Evolutionary conservation across 2,329 filamentous ascomycete species (phyloP).

Genomic region (Beauveria sp.): DNA sequence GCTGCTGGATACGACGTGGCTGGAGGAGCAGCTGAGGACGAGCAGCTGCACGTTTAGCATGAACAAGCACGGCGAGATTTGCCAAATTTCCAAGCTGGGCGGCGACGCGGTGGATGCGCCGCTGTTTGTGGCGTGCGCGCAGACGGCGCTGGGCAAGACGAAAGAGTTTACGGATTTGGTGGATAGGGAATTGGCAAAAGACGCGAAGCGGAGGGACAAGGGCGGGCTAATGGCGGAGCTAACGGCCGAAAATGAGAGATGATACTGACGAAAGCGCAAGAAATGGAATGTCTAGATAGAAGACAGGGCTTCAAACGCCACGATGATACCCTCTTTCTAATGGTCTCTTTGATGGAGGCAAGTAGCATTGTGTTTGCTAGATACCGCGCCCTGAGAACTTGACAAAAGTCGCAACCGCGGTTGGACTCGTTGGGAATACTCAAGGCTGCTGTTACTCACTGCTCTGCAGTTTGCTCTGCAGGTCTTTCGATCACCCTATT

Average conservation of each 20-base stretch:
- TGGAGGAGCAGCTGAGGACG: slow-evolving; percentile 70
- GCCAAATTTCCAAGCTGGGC: slow-evolving; percentile 84
- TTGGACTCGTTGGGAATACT: no score
- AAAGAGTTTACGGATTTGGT: slow-evolving; percentile 72
- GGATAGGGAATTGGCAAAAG: slow-evolving; percentile 65
- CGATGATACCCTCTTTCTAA: not conserved
- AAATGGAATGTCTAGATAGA: not conserved
- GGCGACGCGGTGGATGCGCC: slow-evolving; percentile 76
- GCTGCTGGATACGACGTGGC: slow-evolving; percentile 61
- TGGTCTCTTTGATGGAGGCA: not conserved
- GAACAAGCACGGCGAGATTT: slow-evolving; percentile 85
- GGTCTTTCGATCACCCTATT: no score
- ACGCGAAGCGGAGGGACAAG: slow-evolving; percentile 69
- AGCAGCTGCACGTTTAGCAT: slow-evolving; percentile 74
- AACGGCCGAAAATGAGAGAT: slow-evolving; percentile 75
- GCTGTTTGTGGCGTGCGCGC: slow-evolving; percentile 67
- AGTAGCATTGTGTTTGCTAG: no score
- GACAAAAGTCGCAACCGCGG: no score
- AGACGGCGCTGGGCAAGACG: slow-evolving; percentile 67
- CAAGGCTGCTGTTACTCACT: no score
- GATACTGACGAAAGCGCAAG: not conserved
- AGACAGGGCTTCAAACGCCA: not conserved
- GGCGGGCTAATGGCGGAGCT: slow-evolving; percentile 72
- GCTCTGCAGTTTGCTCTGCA: no score
- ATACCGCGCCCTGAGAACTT: no score